phyloP scores from a whole-genome alignment of 441 rosid genomes.

The Melastoma candidum region DNA sequence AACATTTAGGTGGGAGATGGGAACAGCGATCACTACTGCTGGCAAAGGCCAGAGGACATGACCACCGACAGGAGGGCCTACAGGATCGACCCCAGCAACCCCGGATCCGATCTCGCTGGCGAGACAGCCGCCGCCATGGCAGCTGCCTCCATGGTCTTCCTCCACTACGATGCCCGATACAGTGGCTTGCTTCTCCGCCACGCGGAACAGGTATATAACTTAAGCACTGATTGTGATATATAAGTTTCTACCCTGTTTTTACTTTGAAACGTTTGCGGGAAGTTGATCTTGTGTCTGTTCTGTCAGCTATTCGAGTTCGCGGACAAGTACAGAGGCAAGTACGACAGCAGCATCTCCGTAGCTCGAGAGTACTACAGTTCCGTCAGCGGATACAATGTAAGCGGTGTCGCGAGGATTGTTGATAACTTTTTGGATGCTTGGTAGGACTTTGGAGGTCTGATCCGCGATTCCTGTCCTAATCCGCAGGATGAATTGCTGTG shows the following conservation, averaged over 20 bases:
- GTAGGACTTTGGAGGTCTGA: slow-evolving; percentile 8
- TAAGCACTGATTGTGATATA: too few relatives aligned
- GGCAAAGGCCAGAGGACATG: slow-evolving; percentile 99
- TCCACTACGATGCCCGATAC: slow-evolving; percentile 47
- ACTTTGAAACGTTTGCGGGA: slow-evolving; percentile 5
- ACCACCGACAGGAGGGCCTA: slow-evolving; percentile 78
- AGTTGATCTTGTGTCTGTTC: too few relatives aligned
- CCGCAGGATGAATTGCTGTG: slow-evolving; percentile 64
- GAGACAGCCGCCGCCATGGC: slow-evolving; percentile 98
- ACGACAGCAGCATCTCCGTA: slow-evolving; percentile 75
- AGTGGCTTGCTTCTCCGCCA: slow-evolving; percentile 57
- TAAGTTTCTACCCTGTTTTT: too few relatives aligned
- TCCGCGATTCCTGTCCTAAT: too few relatives aligned
- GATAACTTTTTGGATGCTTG: not conserved
- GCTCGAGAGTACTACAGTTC: slow-evolving; percentile 72
- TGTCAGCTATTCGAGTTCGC: slow-evolving; percentile 75
- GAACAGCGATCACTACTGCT: slow-evolving; percentile 79
- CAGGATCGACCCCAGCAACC: slow-evolving; percentile 68
- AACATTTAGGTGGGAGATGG: slow-evolving; percentile 73
- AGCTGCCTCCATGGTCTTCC: slow-evolving; percentile 89
- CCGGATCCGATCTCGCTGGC: slow-evolving; percentile 91
- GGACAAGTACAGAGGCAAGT: slow-evolving; percentile 87
- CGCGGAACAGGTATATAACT: slow-evolving; percentile 48
- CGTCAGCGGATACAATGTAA: slow-evolving; percentile 68
- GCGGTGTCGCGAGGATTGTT: slow-evolving; percentile 2